phyloP scores from a whole-genome alignment of 2,329 filamentous ascomycete species.

The Calonectria pseudoreteaudii region DNA sequence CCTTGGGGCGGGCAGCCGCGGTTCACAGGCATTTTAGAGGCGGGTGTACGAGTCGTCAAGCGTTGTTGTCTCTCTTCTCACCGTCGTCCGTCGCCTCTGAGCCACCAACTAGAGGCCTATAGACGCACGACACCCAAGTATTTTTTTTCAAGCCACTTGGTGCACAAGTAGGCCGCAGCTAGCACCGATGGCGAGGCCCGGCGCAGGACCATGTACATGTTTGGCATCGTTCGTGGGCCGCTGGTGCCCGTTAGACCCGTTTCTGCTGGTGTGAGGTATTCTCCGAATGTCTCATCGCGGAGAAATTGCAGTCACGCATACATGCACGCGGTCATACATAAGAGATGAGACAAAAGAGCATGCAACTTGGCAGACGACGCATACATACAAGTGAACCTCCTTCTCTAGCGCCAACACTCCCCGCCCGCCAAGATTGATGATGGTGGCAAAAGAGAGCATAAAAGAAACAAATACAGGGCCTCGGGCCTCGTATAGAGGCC shows the following conservation, averaged over 20 bases:
- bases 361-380: background rate
- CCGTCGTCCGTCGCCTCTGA: background rate
- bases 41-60: constrained; percentile 17
- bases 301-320: constrained; percentile 4
- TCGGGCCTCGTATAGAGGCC: background rate
- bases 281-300: constrained; percentile 16
- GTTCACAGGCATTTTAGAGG: constrained; percentile 10
- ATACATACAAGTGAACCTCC: background rate
- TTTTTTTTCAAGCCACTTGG: background rate
- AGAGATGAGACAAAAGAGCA: background rate
- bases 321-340: background rate
- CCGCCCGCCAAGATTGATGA: background rate
- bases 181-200: constrained; percentile 1
- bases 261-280: constrained; percentile 7
- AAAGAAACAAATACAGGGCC: background rate
- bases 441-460: background rate
- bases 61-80: constrained; percentile 35
- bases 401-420: background rate
- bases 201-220: constrained; percentile 1
- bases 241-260: background rate
- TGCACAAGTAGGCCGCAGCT: constrained; percentile 3
- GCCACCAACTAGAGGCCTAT: background rate
- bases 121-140: constrained; percentile 5
- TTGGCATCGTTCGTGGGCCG: constrained; percentile 1
- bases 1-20: constrained; percentile 10